Evolutionary conservation across 2,329 filamentous ascomycete species (phyloP).

Genomic region (Monosporascus sp.): DNA sequence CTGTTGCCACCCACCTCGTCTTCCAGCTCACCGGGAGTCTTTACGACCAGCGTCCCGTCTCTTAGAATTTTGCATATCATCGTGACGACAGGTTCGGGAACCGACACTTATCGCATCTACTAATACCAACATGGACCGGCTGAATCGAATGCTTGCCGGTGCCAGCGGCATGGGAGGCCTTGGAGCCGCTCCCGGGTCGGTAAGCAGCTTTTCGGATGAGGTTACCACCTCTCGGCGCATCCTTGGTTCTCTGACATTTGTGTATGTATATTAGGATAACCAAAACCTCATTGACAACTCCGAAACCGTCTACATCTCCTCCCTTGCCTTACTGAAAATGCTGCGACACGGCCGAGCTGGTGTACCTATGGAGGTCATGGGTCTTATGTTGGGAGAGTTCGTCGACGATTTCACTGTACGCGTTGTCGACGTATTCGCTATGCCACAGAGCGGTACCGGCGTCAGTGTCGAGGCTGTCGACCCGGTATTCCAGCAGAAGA

Average conservation of each 20-base stretch:
- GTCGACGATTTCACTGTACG: slow-evolving; percentile 98
- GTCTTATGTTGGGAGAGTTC: slow-evolving; percentile 96
- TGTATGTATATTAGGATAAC: slow-evolving; percentile 60
- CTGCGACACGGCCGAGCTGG: slow-evolving; percentile 93
- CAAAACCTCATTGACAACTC: slow-evolving; percentile 94
- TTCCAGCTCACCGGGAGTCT: not conserved
- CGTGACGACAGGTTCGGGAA: no score
- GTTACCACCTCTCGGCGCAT: not conserved
- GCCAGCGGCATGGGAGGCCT: slow-evolving; percentile 61
- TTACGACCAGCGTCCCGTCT: not conserved
- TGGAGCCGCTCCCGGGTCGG: slow-evolving; percentile 54
- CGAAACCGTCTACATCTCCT: slow-evolving; percentile 98
- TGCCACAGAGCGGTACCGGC: slow-evolving; percentile 97
- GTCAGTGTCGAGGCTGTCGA: slow-evolving; percentile 98
- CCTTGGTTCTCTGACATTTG: slow-evolving; percentile 7
- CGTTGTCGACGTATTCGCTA: slow-evolving; percentile 97
- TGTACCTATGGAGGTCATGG: slow-evolving; percentile 99
- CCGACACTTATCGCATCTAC: slow-evolving; percentile 1
- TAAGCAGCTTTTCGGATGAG: slow-evolving; percentile 33
- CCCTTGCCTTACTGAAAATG: slow-evolving; percentile 96
- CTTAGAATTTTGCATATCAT: no score
- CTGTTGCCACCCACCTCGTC: not conserved
- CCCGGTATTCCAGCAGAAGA: slow-evolving; percentile 98
- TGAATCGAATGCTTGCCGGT: slow-evolving; percentile 82
- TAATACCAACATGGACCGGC: slow-evolving; percentile 69